phyloP scores from a whole-genome alignment of 495 filamentous ascomycete species.

The Penicillium paradoxum region DNA sequence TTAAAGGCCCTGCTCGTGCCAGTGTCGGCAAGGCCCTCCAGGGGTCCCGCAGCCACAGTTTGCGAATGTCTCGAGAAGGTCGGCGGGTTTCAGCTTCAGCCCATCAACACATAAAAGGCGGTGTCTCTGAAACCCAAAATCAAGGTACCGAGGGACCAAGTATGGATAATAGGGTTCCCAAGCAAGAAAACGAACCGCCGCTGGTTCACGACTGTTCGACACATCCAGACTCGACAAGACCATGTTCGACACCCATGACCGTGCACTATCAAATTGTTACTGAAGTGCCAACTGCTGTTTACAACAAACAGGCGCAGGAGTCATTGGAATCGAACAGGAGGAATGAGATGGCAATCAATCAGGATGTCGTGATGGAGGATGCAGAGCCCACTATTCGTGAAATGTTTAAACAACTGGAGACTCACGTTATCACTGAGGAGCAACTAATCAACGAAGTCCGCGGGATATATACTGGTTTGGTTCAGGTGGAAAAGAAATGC shows the following conservation, averaged over 20 bases:
- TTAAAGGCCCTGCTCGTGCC: constrained; percentile 12
- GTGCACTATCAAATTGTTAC: neutral
- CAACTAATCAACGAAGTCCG: constrained; percentile 65
- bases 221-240: constrained; percentile 3
- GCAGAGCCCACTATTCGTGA: constrained; percentile 12
- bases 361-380: constrained; percentile 7
- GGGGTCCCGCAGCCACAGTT: constrained; percentile 3
- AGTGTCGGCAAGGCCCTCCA: constrained; percentile 10
- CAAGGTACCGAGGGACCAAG: neutral
- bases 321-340: neutral
- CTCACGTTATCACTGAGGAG: constrained; percentile 67
- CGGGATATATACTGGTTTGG: constrained; percentile 69
- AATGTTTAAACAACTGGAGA: constrained; percentile 54
- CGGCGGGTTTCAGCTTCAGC: constrained; percentile 5
- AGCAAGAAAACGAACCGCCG: neutral
- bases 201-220: neutral
- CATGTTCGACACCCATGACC: constrained; percentile 5
- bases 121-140: neutral
- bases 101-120: neutral
- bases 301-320: neutral
- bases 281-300: neutral
- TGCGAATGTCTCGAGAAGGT: constrained; percentile 3
- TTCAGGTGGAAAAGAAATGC: constrained; percentile 77
- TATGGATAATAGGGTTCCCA: neutral
- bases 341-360: neutral